Evolutionary conservation across 441 rosid genomes (phyloP), one percentile per base, ranked within the genome.

Genomic region (Sinapis alba): DNA sequence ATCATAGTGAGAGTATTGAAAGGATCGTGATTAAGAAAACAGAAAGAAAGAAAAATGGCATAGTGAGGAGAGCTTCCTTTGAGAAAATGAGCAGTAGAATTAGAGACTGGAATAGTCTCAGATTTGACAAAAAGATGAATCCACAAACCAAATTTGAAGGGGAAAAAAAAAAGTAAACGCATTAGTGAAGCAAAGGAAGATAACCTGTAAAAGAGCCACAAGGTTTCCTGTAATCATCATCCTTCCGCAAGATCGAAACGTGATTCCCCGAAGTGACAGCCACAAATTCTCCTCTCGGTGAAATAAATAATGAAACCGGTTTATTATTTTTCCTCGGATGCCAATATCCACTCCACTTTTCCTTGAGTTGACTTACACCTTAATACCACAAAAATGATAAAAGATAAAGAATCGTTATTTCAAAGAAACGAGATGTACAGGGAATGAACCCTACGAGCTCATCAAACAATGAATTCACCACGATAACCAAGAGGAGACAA

Each of bases 181-280:
- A 61, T 50, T 60, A 20, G 36, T 50, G 26, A 80, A 67, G 58
- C 51, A 71, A 53, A 58, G 45, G 54, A 69, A 69, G 43, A 74
- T 57, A 60, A 47, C 34, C 62, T 12, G 84, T 82, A 73, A 84
- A 96, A 63, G 69, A 71, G 70, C 97, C 97, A 73, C 71, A 87
- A 3, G 99, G 93, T 73, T 86, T 82, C 79, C 65, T 79, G 80
- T 85, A 96, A 83, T 87, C 93, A 79, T 91, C 92, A 74, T 88
- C 89, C 86, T 82, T 88, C 57, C 72, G 71, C 80, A 96, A 85
- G 71, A 92, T 83, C 1, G 93, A 90, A 61, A 96, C 85, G 27
- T 84, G 90, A 82, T 88, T 84, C 24, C 84, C 95, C n/a, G 88
- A 79, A 74, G 97, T 91, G 70, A 93, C 97, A 61, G 99, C 97